Base-by-base conservation (phyloP, 2,329 filamentous ascomycete species). In the Calonectria pauciramosa region DNA sequence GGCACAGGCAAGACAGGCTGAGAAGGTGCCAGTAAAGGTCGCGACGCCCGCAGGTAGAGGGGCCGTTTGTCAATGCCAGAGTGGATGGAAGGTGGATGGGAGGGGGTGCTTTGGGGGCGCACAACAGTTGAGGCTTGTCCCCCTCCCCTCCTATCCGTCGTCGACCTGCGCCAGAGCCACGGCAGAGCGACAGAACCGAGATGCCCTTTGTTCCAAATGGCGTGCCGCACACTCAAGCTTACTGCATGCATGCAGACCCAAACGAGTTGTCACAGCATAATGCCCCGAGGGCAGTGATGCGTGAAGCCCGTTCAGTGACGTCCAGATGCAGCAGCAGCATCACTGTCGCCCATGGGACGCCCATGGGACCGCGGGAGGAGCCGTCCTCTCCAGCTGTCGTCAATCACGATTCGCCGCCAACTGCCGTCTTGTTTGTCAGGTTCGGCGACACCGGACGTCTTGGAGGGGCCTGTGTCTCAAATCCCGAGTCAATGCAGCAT, bases 291-390 rank as follows among this genome's bases (percentile, higher is more conserved):
- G 56, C 36, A 41, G 30, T 30, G 20, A 65, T 41, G 51, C 51
- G 56, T 32, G 66, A 73, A 59, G 66, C 71, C 59, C 56, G 59
- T 63, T 63, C 56, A 63, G 68, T 73, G 66, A 64, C 66, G 64
- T 49, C 59, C 36, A 56, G 56, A 69, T 66, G 66, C 66, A 38
- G 71, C 60, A 38, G n/a, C 51, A 54, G 6, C 49, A 63, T 64
- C 70, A 71, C 30, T 32, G 14, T 23, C 20, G 56, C n/a, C 56
- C 56, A 63, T 63, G 36, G 56, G 56, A 63, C 20, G 56, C n/a
- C 56, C 56, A 63, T 63, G 36, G 56, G 56, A 63, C 56, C 36
- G 34, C 56, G 56, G 56, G 56, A 63, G n/a, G 56, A 63, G 56
- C 56, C 56, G 56, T 26, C 56, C 34, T 65, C 47, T n/a, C 28